Evolutionary conservation across 2,329 filamentous ascomycete genomes (phyloP), one percentile per base, ranked within the genome.

Genomic region (Fusarium praegraminearum): DNA sequence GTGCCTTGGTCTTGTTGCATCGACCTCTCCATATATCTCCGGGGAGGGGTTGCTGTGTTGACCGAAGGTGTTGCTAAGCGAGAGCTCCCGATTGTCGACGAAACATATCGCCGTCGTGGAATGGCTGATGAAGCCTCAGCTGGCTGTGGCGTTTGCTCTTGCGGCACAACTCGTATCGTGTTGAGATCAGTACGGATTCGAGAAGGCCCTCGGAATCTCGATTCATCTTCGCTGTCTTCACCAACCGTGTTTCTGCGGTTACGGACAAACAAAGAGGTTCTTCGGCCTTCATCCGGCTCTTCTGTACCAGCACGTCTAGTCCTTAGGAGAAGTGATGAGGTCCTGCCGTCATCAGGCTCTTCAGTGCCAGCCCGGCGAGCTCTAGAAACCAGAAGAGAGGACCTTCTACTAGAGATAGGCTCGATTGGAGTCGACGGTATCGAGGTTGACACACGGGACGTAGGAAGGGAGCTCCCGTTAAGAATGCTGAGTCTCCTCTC

Each of bases 151-250:
- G 69, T 44, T 30, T 74, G 74, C 43, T 80, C 77, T 28, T 74
- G 73, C 16, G 73, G 61, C n/a, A 67, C 61, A 38, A 62, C 59
- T 43, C 77, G 70, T 80, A 83, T 64, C 67, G 78, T 73, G 30
- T 80, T 83, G 54, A 85, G 81, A 62, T 91, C 89, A 1, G 87
- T 90, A 36, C 81, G 79, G 6, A 87, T 87, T 26, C 89, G 82
- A 6, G 88, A 89, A 2, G 87, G 87, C 4, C 85, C 82, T n/a
- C 86, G 84, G 67, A 86, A 83, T 33, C 82, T 80, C n/a, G 75
- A 46, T 22, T 85, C 84, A 2, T 87, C 84, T 10, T 75, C 72
- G 7, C 85, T 84, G 3, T 86, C 82, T 33, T 84, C 81, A 16
- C 82, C 82, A 32, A 83, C 76, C 36, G 84, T 84, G 15, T 79